These are phyloP conservation scores for Trichaptum fuscoviolaceum DNA, from an alignment of 768 basidiomycete species.

Conservation along the genomic window DNA sequence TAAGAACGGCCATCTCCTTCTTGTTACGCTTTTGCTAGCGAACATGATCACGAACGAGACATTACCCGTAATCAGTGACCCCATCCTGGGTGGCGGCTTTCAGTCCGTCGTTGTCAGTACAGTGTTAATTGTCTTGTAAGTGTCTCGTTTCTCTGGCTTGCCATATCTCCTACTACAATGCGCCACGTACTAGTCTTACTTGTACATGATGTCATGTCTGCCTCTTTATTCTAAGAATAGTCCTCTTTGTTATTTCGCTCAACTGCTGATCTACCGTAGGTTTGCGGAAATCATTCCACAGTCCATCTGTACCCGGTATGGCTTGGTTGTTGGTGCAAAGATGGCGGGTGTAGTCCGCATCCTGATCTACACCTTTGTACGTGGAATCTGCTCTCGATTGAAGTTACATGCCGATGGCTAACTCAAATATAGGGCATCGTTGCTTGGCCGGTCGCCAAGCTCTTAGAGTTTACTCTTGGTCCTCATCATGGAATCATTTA, in stretches of 20 bases:
- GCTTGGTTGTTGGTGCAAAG: constrained; percentile 82
- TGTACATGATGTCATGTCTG: constrained; percentile 31
- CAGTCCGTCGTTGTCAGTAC: constrained; percentile 79
- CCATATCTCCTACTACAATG: too few relatives aligned
- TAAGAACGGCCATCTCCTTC: constrained; percentile 73
- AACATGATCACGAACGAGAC: constrained; percentile 94
- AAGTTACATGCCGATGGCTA: neutral
- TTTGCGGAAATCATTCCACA: constrained; percentile 93
- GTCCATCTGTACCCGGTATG: constrained; percentile 84
- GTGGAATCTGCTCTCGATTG: constrained; percentile 13
- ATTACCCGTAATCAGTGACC: constrained; percentile 77
- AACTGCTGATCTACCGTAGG: constrained; percentile 37
- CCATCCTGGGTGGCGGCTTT: constrained; percentile 72
- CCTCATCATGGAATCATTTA: constrained; percentile 90
- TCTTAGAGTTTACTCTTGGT: constrained; percentile 74
- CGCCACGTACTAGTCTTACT: too few relatives aligned
- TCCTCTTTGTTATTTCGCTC: neutral
- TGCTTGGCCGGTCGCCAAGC: constrained; percentile 81
- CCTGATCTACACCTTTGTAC: constrained; percentile 67
- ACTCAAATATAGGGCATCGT: constrained; percentile 49
- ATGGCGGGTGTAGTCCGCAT: constrained; percentile 67
- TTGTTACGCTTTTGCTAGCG: constrained; percentile 76
- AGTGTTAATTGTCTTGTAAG: constrained; percentile 82
- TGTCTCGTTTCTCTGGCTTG: constrained; percentile 13
- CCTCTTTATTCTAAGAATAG: constrained; percentile 2